Conservation (phyloP, 225 moss, liverwort and hornwort species). For the Marchantia paleacea region DNA sequence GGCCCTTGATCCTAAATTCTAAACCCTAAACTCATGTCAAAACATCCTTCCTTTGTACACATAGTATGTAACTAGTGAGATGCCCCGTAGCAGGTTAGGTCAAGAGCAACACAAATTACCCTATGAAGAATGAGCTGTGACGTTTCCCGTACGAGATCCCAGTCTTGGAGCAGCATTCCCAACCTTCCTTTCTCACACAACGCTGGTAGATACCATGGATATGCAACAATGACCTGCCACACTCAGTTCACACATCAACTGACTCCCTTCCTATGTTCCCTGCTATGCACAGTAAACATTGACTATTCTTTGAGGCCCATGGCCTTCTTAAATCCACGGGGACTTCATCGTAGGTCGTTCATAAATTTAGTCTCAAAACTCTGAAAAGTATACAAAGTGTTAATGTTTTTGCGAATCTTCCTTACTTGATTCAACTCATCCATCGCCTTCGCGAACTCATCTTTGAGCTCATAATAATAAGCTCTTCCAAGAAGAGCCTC, state of each 20-base stretch:
- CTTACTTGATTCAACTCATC: slow-evolving; percentile 63
- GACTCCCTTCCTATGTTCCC: background rate
- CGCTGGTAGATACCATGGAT: slow-evolving; percentile 74
- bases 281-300: too few relatives aligned
- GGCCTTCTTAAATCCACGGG: too few relatives aligned
- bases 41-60: too few relatives aligned
- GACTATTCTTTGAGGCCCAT: too few relatives aligned
- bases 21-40: too few relatives aligned
- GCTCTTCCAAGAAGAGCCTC: slow-evolving; percentile 76
- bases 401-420: background rate
- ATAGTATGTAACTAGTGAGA: too few relatives aligned
- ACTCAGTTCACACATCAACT: background rate
- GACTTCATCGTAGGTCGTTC: too few relatives aligned
- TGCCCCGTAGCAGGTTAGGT: too few relatives aligned
- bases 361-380: too few relatives aligned
- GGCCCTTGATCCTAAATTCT: too few relatives aligned
- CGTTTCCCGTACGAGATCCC: slow-evolving; percentile 64
- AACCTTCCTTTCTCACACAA: slow-evolving; percentile 74
- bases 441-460: slow-evolving; percentile 52
- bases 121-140: slow-evolving; percentile 66
- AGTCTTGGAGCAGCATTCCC: slow-evolving; percentile 57
- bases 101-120: slow-evolving; percentile 29
- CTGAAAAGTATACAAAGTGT: background rate
- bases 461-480: slow-evolving; percentile 60
- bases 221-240: slow-evolving; percentile 56